Evolutionary conservation across 78 protist genomes (phyloP).

Genomic region (Anaeramoeba flamelloides): DNA sequence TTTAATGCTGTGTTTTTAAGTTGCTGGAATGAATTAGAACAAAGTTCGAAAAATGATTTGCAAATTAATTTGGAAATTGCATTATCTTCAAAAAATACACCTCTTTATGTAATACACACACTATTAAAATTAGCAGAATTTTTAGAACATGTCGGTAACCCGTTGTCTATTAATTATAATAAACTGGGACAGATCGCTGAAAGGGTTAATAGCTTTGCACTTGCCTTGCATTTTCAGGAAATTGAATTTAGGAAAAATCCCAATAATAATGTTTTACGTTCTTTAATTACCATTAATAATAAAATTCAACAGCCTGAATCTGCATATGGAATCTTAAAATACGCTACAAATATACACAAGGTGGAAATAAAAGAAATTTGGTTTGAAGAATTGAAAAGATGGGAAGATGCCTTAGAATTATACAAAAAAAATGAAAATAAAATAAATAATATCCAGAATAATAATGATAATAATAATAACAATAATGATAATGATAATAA

Average conservation of each 20-base stretch:
- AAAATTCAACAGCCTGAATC: constrained; percentile 82
- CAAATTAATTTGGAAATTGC: neutral
- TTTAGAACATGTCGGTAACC: neutral
- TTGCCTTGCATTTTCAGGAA: neutral
- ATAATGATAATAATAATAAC: too few species aligned
- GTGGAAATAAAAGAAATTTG: constrained; percentile 55
- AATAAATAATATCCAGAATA: too few species aligned
- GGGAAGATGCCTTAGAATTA: too few species aligned
- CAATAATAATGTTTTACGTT: too few species aligned
- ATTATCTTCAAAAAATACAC: neutral
- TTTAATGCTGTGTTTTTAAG: constrained; percentile 1
- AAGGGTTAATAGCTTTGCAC: neutral
- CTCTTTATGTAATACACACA: neutral
- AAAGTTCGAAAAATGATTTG: neutral
- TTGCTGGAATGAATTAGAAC: neutral
- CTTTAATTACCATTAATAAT: constrained; percentile 68
- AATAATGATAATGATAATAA: too few species aligned
- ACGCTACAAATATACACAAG: constrained; percentile 35
- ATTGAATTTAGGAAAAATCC: too few species aligned
- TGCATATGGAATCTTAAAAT: constrained; percentile 59
- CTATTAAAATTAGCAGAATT: neutral
- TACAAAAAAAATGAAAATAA: too few species aligned
- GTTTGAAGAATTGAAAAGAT: constrained; percentile 83
- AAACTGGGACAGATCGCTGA: neutral
- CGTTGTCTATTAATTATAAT: neutral